Evolutionary conservation across 306 rosid species (phyloP), one percentile per base, ranked within the genome.

Genomic region (Psophocarpus tetragonolobus): DNA sequence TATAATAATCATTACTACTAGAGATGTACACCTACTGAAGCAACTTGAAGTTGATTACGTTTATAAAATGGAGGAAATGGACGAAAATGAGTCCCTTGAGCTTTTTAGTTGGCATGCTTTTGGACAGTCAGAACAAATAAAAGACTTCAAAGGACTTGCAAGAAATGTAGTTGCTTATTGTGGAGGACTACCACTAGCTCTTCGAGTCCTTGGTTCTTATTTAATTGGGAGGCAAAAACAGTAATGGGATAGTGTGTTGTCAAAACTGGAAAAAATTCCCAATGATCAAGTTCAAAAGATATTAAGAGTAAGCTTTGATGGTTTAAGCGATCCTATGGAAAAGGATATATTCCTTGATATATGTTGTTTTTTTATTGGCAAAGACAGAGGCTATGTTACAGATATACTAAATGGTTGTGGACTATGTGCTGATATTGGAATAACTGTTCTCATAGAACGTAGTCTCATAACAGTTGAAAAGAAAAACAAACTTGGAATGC

Each of bases 271-370:
- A 50, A 38, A 0, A 58, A 79, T 71, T 12, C 86, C 86, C 7
- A 21, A 68, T 29, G 6, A 20, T 9, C 6, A 53, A 6, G 29
- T 53, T 8, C 29, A 53, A 9, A 1, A 3, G 14, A 53, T 0
- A 21, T 9, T 20, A 9, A 51, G 27, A 51, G 2, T 51, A 51
- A 51, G 60, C 29, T 51, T 51, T 9, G 61, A 69, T 18, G 66
- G 68, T 15, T 24, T 79, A 4, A 24, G 17, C 8, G 35, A 58
- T 48, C 27, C 36, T 0, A 54, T 20, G 6, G n/a, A 63, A 2
- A 68, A 60, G 21, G 83, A 77, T 21, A 81, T 81, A 47, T 85
- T 85, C 4, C 71, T 77, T 13, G 85, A 85, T 21, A 47, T 81
- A 63, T 61, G 74, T 0, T 81, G 81, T 32, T 85, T 77, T 64